Evolutionary conservation across 257 asterid species (phyloP).

Genomic region (Fraxinus americana): DNA sequence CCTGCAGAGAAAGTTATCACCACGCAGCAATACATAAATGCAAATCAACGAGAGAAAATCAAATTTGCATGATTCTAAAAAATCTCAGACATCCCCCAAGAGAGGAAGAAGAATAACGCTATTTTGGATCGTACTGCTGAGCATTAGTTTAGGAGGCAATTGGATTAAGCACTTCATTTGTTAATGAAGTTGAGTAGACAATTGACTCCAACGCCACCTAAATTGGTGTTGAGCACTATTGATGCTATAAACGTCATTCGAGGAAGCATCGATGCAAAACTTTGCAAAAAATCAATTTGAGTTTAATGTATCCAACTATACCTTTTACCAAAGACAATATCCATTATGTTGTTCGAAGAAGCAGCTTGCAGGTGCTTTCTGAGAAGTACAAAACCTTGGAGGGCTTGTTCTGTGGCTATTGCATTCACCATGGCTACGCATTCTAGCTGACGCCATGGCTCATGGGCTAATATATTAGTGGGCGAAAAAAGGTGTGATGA

Average conservation of each 20-base stretch:
- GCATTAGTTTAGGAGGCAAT: too few relatives aligned
- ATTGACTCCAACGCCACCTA: background rate
- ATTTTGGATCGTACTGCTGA: too few relatives aligned
- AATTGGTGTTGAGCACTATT: too few relatives aligned
- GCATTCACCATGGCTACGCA: constrained; percentile 41
- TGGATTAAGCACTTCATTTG: too few relatives aligned
- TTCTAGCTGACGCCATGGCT: constrained; percentile 39
- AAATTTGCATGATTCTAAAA: background rate
- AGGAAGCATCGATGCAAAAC: background rate
- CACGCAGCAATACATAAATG: background rate
- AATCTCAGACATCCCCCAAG: background rate
- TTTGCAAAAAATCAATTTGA: background rate
- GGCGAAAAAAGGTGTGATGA: constrained; percentile 57
- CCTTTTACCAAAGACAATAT: constrained; percentile 52
- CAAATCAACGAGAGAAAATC: background rate
- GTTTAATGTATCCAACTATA: constrained; percentile 23
- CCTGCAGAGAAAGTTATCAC: background rate
- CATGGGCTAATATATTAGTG: constrained; percentile 45
- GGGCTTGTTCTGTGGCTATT: constrained; percentile 39
- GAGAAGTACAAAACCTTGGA: constrained; percentile 37
- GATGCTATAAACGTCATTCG: background rate
- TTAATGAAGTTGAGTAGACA: too few relatives aligned
- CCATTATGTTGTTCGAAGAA: constrained; percentile 52
- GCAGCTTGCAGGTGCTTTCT: constrained; percentile 51
- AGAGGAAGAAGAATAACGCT: too few relatives aligned